These are phyloP conservation scores for Fusarium pilosicola DNA, from an alignment of 2,329 filamentous ascomycete species.

Conservation along the genomic window DNA sequence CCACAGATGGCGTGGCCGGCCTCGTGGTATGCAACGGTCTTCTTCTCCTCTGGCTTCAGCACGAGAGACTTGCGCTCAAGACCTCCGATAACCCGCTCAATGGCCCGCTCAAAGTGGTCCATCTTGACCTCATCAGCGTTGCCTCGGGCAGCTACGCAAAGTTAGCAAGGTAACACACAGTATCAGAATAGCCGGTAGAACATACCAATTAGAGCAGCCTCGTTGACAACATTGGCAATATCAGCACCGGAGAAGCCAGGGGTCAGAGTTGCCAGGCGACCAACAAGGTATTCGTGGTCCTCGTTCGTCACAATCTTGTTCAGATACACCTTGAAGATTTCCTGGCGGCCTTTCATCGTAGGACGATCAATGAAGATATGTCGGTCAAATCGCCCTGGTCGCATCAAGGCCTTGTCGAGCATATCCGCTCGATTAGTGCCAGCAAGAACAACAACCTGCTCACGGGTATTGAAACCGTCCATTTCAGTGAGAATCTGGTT, in stretches of 20 bases:
- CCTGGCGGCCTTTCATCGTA: constrained; percentile 95
- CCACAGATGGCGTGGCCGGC: constrained; percentile 98
- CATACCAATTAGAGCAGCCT: constrained; percentile 94
- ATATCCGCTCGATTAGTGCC: constrained; percentile 97
- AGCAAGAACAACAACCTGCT: constrained; percentile 95
- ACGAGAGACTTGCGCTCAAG: constrained; percentile 98
- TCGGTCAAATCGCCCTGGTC: constrained; percentile 94
- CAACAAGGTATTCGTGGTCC: constrained; percentile 86
- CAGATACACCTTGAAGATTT: constrained; percentile 95
- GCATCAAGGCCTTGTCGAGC: constrained; percentile 94
- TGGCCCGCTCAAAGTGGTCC: constrained; percentile 95
- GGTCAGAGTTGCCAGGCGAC: constrained; percentile 89
- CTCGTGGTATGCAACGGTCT: constrained; percentile 96
- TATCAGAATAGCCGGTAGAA: constrained; percentile 49
- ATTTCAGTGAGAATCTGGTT: constrained; percentile 99
- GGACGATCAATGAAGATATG: constrained; percentile 95
- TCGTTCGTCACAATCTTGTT: constrained; percentile 94
- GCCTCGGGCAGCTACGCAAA: constrained; percentile 76
- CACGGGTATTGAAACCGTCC: constrained; percentile 98
- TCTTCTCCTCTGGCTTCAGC: constrained; percentile 92
- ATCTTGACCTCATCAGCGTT: constrained; percentile 85
- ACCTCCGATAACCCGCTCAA: constrained; percentile 95
- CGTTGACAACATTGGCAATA: constrained; percentile 98
- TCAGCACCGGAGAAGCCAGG: constrained; percentile 97
- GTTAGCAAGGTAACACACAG: constrained; percentile 22